Conservation (phyloP, 2,329 filamentous ascomycete genomes). For the Cordyceps tenuipes region DNA sequence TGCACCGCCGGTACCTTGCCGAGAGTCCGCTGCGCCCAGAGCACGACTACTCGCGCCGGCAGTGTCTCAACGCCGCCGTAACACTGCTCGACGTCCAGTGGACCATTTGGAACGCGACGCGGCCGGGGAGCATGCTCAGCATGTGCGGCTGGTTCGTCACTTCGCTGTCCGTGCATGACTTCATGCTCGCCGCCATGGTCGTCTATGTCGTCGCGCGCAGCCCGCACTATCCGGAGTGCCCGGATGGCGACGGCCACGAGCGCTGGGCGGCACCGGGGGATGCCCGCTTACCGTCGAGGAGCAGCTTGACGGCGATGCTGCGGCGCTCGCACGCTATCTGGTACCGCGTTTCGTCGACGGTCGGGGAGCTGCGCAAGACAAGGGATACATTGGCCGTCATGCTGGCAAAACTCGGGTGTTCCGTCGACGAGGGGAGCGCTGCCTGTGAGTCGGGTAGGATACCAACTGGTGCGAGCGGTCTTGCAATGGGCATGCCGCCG, state of each 20-base stretch:
- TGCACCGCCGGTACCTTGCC: conserved; percentile 45
- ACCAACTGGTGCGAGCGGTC: not conserved
- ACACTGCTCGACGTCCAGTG: conserved; percentile 40
- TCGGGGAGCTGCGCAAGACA: conserved; percentile 37
- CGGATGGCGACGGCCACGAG: conserved; percentile 19
- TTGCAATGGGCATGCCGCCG: not conserved
- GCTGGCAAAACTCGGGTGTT: conserved; percentile 32
- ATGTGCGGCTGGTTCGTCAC: conserved; percentile 49
- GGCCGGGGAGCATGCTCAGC: conserved; percentile 45
- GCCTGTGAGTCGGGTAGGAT: not conserved
- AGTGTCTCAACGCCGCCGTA: conserved; percentile 42
- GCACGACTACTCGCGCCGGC: conserved; percentile 43
- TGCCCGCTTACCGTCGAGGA: conserved; percentile 26
- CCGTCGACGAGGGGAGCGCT: conserved; percentile 16
- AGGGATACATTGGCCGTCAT: conserved; percentile 37
- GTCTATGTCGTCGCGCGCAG: conserved; percentile 45
- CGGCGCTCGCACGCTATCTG: conserved; percentile 37
- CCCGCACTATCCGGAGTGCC: conserved; percentile 28
- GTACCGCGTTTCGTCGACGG: conserved; percentile 28
- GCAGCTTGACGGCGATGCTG: conserved; percentile 32
- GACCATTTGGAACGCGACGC: conserved; percentile 38
- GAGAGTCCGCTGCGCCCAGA: conserved; percentile 33
- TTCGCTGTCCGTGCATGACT: conserved; percentile 51
- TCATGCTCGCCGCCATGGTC: conserved; percentile 52
- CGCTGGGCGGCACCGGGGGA: conserved; percentile 27